These are phyloP conservation scores for Amanita brunnescens DNA, from an alignment of 768 basidiomycete genomes.

Conservation along the genomic window DNA sequence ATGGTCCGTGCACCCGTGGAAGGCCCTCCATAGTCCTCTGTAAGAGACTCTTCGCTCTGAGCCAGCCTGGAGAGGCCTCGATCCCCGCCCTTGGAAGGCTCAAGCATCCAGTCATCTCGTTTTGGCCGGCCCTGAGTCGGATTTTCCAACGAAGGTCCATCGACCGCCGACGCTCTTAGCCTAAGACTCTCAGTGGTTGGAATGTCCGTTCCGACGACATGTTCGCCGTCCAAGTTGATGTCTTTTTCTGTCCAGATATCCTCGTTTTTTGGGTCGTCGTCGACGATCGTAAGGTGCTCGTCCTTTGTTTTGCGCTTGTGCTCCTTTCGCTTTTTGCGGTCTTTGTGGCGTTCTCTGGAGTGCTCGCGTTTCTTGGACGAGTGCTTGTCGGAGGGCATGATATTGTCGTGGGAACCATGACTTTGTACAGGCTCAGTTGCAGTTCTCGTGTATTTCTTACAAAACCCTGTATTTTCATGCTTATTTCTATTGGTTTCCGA, in stretches of 20 bases:
- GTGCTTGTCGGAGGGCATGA: slow-evolving; percentile 28
- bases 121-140: slow-evolving; percentile 40
- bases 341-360: slow-evolving; percentile 36
- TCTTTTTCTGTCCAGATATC: slow-evolving; percentile 88
- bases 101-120: slow-evolving; percentile 89
- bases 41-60: slow-evolving; percentile 41
- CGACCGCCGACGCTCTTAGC: slow-evolving; percentile 51
- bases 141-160: slow-evolving; percentile 26
- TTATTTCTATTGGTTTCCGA: too few relatives aligned
- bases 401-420: not conserved
- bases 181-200: slow-evolving; percentile 68
- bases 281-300: slow-evolving; percentile 37
- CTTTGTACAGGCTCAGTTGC: not conserved
- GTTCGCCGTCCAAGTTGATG: slow-evolving; percentile 68
- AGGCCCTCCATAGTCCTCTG: slow-evolving; percentile 57
- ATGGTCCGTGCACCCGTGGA: slow-evolving; percentile 35
- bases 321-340: slow-evolving; percentile 23
- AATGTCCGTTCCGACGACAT: slow-evolving; percentile 65
- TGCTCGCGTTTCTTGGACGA: slow-evolving; percentile 43
- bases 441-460: too few relatives aligned
- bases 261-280: slow-evolving; percentile 67
- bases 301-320: slow-evolving; percentile 30
- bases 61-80: slow-evolving; percentile 14
- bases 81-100: slow-evolving; percentile 26
- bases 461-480: too few relatives aligned